These are phyloP conservation scores for Magnusiomyces suaveolens DNA, from an alignment of 1,139 yeast species.

Conservation along the genomic window DNA sequence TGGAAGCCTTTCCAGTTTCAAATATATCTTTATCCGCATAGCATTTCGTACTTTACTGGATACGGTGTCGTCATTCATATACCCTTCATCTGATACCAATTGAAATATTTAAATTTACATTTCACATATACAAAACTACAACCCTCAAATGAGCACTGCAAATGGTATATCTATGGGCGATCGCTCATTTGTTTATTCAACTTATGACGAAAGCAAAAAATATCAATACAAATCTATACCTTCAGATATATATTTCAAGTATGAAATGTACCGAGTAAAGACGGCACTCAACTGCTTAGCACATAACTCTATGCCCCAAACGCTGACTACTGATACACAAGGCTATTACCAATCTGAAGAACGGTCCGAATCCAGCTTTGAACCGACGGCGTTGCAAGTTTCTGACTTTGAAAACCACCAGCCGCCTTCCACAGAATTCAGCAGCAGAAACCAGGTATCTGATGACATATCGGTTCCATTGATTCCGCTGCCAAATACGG, in stretches of 20 bases:
- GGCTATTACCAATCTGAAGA: neutral
- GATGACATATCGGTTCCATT: neutral
- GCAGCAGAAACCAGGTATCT: neutral
- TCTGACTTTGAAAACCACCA: neutral
- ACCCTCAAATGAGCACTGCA: neutral
- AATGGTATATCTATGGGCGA: neutral
- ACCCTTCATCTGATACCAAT: too few relatives aligned
- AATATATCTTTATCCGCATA: too few relatives aligned
- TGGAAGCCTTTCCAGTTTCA: too few relatives aligned
- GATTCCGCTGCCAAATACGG: neutral
- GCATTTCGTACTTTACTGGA: too few relatives aligned
- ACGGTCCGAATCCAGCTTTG: neutral
- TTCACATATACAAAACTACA: too few relatives aligned
- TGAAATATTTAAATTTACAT: too few relatives aligned
- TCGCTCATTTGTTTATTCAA: neutral
- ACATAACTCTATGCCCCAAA: neutral
- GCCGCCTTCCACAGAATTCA: neutral
- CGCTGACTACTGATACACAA: neutral
- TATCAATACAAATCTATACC: neutral
- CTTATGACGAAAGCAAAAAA: neutral
- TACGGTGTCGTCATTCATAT: too few relatives aligned
- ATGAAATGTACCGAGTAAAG: neutral
- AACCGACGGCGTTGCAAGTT: neutral
- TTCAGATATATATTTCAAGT: neutral
- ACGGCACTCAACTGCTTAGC: neutral